These are phyloP conservation scores for Xylariaceae sp. DNA, from an alignment of 2,329 filamentous ascomycete genomes.

Conservation along the genomic window DNA sequence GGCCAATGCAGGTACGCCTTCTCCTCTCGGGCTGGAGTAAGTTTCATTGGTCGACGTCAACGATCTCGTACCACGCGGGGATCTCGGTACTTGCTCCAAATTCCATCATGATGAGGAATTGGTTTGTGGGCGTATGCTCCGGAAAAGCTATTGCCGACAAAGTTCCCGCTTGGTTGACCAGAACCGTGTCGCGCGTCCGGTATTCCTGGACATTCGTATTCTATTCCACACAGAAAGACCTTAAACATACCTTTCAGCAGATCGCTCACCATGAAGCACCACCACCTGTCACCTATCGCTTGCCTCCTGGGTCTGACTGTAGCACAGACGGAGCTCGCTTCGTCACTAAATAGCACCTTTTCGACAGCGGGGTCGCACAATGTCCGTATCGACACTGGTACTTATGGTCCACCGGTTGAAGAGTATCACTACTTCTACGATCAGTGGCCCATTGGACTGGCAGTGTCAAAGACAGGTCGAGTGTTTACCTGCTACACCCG, in stretches of 20 bases:
- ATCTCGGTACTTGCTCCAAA: not conserved
- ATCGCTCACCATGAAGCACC: slow-evolving; percentile 1
- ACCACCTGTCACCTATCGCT: not conserved
- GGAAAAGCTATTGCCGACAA: too few relatives aligned
- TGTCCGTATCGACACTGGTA: slow-evolving; percentile 41
- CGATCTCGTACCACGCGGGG: not conserved
- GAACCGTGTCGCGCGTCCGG: too few relatives aligned
- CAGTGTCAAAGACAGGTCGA: slow-evolving; percentile 36
- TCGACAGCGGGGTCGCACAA: slow-evolving; percentile 10
- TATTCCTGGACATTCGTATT: too few relatives aligned
- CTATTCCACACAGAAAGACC: too few relatives aligned
- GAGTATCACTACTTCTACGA: slow-evolving; percentile 45
- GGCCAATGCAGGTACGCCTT: not conserved
- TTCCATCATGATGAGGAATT: not conserved
- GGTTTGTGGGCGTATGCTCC: too few relatives aligned
- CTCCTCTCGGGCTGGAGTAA: not conserved
- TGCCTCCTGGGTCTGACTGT: slow-evolving; percentile 1
- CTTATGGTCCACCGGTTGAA: slow-evolving; percentile 41
- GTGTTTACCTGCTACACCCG: slow-evolving; percentile 43
- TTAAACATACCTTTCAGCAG: too few relatives aligned
- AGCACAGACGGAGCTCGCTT: slow-evolving; percentile 4
- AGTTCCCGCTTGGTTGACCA: too few relatives aligned
- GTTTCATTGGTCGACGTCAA: not conserved
- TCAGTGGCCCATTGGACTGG: slow-evolving; percentile 42
- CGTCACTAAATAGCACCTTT: slow-evolving; percentile 10